Evolutionary conservation across 176 grass and related monocot genomes (phyloP).

Genomic region (Carex scoparia): DNA sequence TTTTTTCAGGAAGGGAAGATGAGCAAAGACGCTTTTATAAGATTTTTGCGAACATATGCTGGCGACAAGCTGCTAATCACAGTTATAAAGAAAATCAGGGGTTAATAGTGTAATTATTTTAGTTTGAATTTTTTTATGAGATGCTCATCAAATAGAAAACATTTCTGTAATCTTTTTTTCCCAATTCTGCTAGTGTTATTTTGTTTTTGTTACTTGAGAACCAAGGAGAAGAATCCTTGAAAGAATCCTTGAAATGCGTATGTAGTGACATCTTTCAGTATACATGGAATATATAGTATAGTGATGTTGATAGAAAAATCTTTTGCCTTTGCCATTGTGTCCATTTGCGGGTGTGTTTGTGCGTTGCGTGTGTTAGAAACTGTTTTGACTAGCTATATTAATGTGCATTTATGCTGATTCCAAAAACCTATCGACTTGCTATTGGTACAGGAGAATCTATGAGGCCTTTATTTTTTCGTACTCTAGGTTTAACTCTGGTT

Average conservation of each 20-base stretch:
- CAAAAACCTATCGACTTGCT: neutral
- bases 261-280: slow-evolving; percentile 19
- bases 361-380: neutral
- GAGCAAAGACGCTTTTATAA: slow-evolving; percentile 59
- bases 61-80: slow-evolving; percentile 58
- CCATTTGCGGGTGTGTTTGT: neutral
- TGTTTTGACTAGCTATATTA: neutral
- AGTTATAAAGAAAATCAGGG: slow-evolving; percentile 49
- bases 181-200: slow-evolving; percentile 21
- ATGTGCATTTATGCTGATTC: no score
- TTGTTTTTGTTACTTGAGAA: slow-evolving; percentile 1
- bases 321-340: neutral
- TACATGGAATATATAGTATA: neutral
- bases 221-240: slow-evolving; percentile 22
- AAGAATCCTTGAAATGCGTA: slow-evolving; percentile 26
- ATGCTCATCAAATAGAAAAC: neutral
- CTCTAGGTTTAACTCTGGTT: neutral
- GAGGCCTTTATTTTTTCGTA: neutral
- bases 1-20: slow-evolving; percentile 61
- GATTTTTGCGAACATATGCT: slow-evolving; percentile 36
- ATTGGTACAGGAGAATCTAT: neutral
- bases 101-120: slow-evolving; percentile 32
- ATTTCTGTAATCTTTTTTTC: neutral
- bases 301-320: neutral
- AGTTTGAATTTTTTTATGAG: neutral